Evolutionary conservation across 2,329 filamentous ascomycete genomes (phyloP).

Genomic region (Xylariaceae sp.): DNA sequence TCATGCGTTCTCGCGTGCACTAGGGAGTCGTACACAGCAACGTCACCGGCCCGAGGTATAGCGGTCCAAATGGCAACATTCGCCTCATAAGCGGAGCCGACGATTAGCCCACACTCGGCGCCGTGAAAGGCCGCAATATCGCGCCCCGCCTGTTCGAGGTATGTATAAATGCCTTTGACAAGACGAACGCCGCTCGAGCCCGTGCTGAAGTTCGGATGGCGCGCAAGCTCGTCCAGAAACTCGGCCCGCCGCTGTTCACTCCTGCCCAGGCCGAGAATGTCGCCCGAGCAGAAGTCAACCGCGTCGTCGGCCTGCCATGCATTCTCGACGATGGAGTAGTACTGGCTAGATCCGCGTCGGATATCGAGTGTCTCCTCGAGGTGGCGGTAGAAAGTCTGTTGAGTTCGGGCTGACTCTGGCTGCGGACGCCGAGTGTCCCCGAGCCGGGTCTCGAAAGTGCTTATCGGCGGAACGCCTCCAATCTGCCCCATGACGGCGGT

Average conservation of each 20-base stretch:
- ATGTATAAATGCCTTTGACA: conserved; percentile 56
- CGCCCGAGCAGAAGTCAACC: conserved; percentile 5
- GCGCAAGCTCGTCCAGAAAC: conserved; percentile 34
- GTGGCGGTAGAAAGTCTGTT: conserved; percentile 4
- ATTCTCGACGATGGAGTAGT: conserved; percentile 2
- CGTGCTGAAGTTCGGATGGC: conserved; percentile 29
- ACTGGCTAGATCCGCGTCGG: background rate
- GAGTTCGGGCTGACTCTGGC: no score
- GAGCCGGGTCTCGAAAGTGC: no score
- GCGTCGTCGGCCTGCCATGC: background rate
- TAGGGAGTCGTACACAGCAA: conserved; percentile 57
- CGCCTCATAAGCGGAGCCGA: conserved; percentile 50
- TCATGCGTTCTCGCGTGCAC: conserved; percentile 62
- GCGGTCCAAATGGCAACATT: conserved; percentile 43
- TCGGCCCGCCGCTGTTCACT: conserved; percentile 21
- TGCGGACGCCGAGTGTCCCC: no score
- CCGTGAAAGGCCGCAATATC: conserved; percentile 57
- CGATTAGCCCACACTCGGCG: conserved; percentile 48
- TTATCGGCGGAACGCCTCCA: no score
- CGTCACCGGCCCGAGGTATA: conserved; percentile 44
- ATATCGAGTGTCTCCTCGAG: conserved; percentile 3
- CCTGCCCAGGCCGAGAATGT: conserved; percentile 1
- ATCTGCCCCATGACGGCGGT: no score
- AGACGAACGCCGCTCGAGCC: conserved; percentile 54
- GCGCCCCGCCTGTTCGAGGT: conserved; percentile 42